Conservation (phyloP, 768 basidiomycete genomes). For the Phylloporus sp. region DNA sequence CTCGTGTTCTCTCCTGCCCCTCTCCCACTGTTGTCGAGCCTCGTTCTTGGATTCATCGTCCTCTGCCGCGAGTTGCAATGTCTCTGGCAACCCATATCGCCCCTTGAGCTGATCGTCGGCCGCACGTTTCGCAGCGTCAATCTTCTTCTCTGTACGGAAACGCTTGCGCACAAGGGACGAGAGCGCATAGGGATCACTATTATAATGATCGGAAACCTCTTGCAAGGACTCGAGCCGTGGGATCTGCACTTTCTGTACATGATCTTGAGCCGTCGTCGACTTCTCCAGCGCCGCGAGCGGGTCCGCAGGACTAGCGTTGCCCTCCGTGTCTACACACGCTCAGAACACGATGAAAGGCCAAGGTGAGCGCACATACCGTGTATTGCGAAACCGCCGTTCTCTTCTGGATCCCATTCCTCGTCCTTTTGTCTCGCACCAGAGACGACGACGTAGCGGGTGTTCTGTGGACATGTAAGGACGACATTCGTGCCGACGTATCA, state of each 20-base stretch:
- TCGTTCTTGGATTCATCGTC: slow-evolving; percentile 55
- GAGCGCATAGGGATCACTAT: slow-evolving; percentile 82
- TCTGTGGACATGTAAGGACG: slow-evolving; percentile 36
- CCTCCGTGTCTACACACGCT: slow-evolving; percentile 58
- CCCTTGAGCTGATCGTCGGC: slow-evolving; percentile 70
- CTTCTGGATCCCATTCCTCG: slow-evolving; percentile 95
- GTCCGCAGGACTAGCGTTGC: slow-evolving; percentile 60
- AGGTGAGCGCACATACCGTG: slow-evolving; percentile 52
- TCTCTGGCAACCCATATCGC: slow-evolving; percentile 72
- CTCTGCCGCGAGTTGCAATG: slow-evolving; percentile 61
- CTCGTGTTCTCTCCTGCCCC: slow-evolving; percentile 45
- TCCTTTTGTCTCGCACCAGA: slow-evolving; percentile 94
- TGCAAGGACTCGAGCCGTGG: slow-evolving; percentile 82
- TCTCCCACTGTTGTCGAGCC: slow-evolving; percentile 63
- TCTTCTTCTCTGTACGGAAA: slow-evolving; percentile 85
- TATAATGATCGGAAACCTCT: slow-evolving; percentile 69
- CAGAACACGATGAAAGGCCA: neutral
- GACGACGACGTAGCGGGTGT: slow-evolving; percentile 89
- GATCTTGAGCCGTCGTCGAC: slow-evolving; percentile 71
- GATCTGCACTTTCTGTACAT: slow-evolving; percentile 66
- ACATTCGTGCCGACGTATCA: neutral
- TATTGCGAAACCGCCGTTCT: slow-evolving; percentile 89
- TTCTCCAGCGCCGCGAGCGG: slow-evolving; percentile 90
- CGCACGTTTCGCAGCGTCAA: slow-evolving; percentile 61
- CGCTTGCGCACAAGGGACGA: slow-evolving; percentile 71